Conservation (phyloP, 306 rosid genomes). For the Adenanthera pavonina region DNA sequence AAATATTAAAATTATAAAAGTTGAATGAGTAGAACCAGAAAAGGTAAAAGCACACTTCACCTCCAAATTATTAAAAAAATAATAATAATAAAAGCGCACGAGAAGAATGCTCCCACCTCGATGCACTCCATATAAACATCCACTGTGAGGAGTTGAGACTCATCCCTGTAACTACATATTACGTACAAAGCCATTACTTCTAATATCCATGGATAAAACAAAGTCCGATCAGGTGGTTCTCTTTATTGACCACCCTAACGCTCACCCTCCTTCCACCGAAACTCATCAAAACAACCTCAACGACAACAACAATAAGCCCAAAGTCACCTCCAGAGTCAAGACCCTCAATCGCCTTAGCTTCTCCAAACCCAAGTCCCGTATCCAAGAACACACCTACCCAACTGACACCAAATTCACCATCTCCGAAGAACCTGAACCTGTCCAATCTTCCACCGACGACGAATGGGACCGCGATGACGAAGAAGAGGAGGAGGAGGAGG, state of each 20-base stretch:
- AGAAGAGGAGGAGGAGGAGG: conserved; percentile 29
- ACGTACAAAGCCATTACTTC: too few relatives aligned
- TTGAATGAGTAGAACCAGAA: too few relatives aligned
- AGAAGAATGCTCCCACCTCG: too few relatives aligned
- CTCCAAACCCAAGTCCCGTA: conserved; percentile 60
- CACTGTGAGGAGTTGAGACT: too few relatives aligned
- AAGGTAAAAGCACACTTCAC: too few relatives aligned
- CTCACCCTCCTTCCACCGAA: conserved; percentile 44
- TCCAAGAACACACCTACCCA: conserved; percentile 40
- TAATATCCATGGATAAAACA: conserved; percentile 38
- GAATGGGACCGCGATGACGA: conserved; percentile 26
- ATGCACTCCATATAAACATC: too few relatives aligned
- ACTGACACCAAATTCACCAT: background rate
- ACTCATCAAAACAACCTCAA: conserved; percentile 2
- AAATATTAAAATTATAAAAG: too few relatives aligned
- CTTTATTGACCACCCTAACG: conserved; percentile 44
- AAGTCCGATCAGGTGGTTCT: conserved; percentile 52
- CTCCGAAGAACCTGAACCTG: background rate
- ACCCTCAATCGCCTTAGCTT: conserved; percentile 53
- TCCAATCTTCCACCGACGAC: conserved; percentile 35
- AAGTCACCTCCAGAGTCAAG: conserved; percentile 3
- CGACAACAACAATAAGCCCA: background rate
- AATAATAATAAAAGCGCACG: too few relatives aligned
- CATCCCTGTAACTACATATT: background rate
- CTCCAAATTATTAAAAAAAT: too few relatives aligned